Evolutionary conservation across 2,329 filamentous ascomycete species (phyloP), one percentile per base, ranked within the genome.

Genomic region (Furcasterigmium furcatum): DNA sequence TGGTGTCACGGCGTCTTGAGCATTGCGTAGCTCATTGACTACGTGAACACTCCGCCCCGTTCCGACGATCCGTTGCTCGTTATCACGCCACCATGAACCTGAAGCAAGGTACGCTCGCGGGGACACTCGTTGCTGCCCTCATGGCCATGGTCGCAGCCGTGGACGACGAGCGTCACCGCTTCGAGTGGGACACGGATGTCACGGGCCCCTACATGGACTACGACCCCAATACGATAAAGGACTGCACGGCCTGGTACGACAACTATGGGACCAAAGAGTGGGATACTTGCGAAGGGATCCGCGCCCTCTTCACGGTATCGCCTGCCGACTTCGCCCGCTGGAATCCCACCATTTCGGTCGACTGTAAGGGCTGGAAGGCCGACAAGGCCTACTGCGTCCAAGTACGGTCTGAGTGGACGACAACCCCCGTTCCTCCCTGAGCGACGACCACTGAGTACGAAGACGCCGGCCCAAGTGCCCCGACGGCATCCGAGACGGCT

Each of bases 341-440:
- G 55, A 58, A 58, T 29, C 55, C 56, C 5, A 55, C 55, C 34
- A 46, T 58, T 20, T 36, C 47, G 13, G 43, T 52, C 34, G 52
- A 57, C 39, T 58, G 54, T 48, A 46, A 47, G 42, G 29, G 34
- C 14, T 58, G 52, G 55, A 12, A 46, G 16, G 38, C 35, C 29
- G 19, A 35, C 22, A 36, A 52, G 13, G 57, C 56, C 18, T 59
- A 58, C 51, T 60, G 56, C 45, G 47, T 58, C 45, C 21, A 46
- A n/a, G 47, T 55, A 24, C 52, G 52, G 13, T 36, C 42, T 39
- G 42, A 46, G 44, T 42, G 36, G 38, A 48, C 48, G 29, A 16
- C 40, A n/a, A 46, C 50, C 38, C 21, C 46, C 10, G 45, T 46
- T 14, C 39, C 18, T 12, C 41, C 46, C 4, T 18, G 45, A 29